phyloP scores from a whole-genome alignment of 257 asterid species.

The Salvia miltiorrhiza region DNA sequence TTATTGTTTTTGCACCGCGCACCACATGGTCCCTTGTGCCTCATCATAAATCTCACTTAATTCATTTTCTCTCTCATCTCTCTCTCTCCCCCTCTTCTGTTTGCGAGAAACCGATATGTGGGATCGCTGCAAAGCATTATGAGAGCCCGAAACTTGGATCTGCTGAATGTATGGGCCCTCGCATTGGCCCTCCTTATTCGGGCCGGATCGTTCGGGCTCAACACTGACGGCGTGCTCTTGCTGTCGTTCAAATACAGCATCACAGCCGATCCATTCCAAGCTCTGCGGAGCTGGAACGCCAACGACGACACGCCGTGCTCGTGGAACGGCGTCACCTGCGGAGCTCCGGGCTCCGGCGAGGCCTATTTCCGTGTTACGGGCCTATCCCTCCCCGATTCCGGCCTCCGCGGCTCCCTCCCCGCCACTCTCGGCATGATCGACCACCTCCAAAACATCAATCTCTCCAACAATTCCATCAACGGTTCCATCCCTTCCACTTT shows the following conservation, averaged over 20 bases:
- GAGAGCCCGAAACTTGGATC: slow-evolving; percentile 38
- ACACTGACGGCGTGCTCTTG: slow-evolving; percentile 66
- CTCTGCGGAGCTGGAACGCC: slow-evolving; percentile 54
- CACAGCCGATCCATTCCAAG: slow-evolving; percentile 56
- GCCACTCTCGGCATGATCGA: slow-evolving; percentile 66
- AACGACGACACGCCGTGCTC: slow-evolving; percentile 66
- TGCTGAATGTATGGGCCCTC: slow-evolving; percentile 43
- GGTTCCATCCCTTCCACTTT: slow-evolving; percentile 70
- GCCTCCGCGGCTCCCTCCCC: slow-evolving; percentile 66
- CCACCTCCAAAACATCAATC: slow-evolving; percentile 47
- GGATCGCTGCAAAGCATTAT: slow-evolving; percentile 40
- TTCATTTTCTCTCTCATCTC: not conserved
- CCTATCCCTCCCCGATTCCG: slow-evolving; percentile 51
- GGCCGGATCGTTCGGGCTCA: slow-evolving; percentile 44
- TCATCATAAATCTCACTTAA: slow-evolving; percentile 51
- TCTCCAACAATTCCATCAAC: slow-evolving; percentile 75
- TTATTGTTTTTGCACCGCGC: slow-evolving; percentile 5
- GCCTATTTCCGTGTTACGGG: slow-evolving; percentile 60
- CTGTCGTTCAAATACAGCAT: slow-evolving; percentile 62
- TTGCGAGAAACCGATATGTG: slow-evolving; percentile 38
- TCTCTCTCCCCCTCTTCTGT: slow-evolving; percentile 13
- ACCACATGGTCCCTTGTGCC: slow-evolving; percentile 47
- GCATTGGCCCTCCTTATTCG: slow-evolving; percentile 30
- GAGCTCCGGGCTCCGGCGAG: slow-evolving; percentile 43
- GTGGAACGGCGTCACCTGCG: slow-evolving; percentile 83